Percentiles rank a stretch among this genome's conserved stretches.
These are phyloP conservation scores for Penicillium expansum DNA, from an alignment of 2,329 filamentous ascomycete genomes.

Conservation along the genomic window DNA sequence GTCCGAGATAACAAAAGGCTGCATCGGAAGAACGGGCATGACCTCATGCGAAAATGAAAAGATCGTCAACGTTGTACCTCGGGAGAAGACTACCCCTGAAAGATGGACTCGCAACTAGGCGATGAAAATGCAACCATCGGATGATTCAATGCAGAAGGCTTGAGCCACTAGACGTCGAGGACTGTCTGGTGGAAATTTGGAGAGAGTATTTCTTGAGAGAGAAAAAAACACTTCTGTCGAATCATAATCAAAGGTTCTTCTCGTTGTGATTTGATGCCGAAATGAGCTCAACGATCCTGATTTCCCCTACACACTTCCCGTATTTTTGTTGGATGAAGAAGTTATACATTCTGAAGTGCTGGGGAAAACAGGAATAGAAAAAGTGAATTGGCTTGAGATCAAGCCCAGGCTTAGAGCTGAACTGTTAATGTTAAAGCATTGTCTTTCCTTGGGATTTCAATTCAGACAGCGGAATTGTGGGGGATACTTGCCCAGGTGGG, in stretches of 20 bases:
- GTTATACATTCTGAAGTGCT: neutral
- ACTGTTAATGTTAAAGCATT: neutral
- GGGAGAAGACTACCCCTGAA: neutral
- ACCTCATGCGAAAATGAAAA: neutral
- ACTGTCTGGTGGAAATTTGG: neutral
- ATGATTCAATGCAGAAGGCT: neutral
- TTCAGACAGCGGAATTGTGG: neutral
- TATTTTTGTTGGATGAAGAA: neutral
- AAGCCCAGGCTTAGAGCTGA: neutral
- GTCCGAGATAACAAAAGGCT: neutral
- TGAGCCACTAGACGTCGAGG: neutral
- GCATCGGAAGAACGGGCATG: neutral
- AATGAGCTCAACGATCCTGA: neutral
- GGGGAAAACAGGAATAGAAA: neutral
- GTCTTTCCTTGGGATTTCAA: neutral
- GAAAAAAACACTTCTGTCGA: neutral
- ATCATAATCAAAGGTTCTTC: neutral
- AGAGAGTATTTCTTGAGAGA: neutral
- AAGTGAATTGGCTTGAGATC: neutral
- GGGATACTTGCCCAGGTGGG: neutral
- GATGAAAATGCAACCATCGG: neutral
- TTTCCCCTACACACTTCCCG: neutral
- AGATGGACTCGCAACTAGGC: neutral
- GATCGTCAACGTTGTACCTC: neutral
- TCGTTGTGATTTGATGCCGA: neutral